Evolutionary conservation across 768 basidiomycete species (phyloP).

Genomic region (Paxillus ammoniavirescens): DNA sequence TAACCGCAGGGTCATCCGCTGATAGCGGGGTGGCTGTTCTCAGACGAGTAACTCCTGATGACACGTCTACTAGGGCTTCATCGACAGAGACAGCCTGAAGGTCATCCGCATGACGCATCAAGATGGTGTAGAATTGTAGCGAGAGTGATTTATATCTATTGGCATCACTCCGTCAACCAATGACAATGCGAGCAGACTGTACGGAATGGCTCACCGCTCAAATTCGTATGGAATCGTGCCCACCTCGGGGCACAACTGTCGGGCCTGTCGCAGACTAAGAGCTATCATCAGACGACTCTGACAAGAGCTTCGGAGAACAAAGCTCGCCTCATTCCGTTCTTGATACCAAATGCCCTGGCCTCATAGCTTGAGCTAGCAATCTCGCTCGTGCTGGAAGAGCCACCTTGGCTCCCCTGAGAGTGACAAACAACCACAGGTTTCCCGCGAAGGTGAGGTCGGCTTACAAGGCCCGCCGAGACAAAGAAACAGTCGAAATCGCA

Average conservation of each 20-base stretch:
- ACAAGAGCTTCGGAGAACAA: not conserved
- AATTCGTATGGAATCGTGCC: conserved; percentile 93
- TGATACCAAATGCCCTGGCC: conserved; percentile 82
- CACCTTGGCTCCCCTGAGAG: conserved; percentile 75
- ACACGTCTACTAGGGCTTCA: conserved; percentile 91
- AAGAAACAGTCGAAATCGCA: conserved; percentile 98
- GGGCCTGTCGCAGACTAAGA: conserved; percentile 72
- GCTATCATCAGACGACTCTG: conserved; percentile 1
- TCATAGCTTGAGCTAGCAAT: conserved; percentile 96
- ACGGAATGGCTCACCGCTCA: conserved; percentile 52
- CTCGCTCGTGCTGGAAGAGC: conserved; percentile 83
- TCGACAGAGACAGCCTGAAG: conserved; percentile 96
- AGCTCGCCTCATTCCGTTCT: conserved; percentile 90
- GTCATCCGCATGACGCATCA: conserved; percentile 88
- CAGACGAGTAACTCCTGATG: conserved; percentile 49
- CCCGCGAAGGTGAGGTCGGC: conserved; percentile 77
- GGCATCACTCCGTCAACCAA: not conserved
- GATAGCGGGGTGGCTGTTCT: conserved; percentile 22
- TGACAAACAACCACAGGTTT: conserved; percentile 96
- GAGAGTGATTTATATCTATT: conserved; percentile 84
- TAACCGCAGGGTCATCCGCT: conserved; percentile 60
- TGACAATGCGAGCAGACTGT: not conserved
- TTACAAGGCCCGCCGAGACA: conserved; percentile 84
- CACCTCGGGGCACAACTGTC: conserved; percentile 70
- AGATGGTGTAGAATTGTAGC: conserved; percentile 86